phyloP scores from a whole-genome alignment of 139 green algal genomes.

The Picochlorum sp. region DNA sequence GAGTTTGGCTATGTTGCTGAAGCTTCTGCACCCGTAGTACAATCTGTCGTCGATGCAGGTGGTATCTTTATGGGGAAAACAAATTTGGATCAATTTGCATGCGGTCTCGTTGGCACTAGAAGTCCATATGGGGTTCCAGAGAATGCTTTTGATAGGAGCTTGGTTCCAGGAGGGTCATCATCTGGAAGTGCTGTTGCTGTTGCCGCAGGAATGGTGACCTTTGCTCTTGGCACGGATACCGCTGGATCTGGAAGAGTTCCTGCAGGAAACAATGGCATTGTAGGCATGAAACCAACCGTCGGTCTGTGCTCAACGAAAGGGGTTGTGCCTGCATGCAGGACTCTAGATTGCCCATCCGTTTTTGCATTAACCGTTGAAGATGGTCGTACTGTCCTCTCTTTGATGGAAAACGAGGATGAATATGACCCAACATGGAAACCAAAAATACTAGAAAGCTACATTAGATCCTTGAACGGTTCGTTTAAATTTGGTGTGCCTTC shows the following conservation, averaged over 20 bases:
- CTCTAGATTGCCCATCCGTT: conserved; percentile 65
- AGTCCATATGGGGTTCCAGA: conserved; percentile 45
- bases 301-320: conserved; percentile 45
- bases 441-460: not conserved
- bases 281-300: conserved; percentile 64
- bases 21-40: conserved; percentile 23
- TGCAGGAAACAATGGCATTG: conserved; percentile 54
- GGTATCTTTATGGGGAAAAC: conserved; percentile 54
- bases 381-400: conserved; percentile 23
- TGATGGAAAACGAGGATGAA: conserved; percentile 31
- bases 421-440: conserved; percentile 29
- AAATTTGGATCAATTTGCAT: conserved; percentile 79
- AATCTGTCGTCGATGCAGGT: conserved; percentile 43
- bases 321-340: conserved; percentile 58
- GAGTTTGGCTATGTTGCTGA: conserved; percentile 42
- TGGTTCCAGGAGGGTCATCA: conserved; percentile 60
- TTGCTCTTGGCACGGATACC: conserved; percentile 77
- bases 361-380: conserved; percentile 51
- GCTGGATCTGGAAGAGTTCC: conserved; percentile 59
- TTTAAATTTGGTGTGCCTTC: conserved; percentile 59
- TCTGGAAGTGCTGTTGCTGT: conserved; percentile 54
- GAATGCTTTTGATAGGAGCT: conserved; percentile 52
- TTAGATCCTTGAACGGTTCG: not conserved
- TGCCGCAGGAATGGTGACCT: conserved; percentile 41
- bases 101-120: conserved; percentile 62